phyloP scores from a whole-genome alignment of 768 basidiomycete species.

The Boletus fagicola region DNA sequence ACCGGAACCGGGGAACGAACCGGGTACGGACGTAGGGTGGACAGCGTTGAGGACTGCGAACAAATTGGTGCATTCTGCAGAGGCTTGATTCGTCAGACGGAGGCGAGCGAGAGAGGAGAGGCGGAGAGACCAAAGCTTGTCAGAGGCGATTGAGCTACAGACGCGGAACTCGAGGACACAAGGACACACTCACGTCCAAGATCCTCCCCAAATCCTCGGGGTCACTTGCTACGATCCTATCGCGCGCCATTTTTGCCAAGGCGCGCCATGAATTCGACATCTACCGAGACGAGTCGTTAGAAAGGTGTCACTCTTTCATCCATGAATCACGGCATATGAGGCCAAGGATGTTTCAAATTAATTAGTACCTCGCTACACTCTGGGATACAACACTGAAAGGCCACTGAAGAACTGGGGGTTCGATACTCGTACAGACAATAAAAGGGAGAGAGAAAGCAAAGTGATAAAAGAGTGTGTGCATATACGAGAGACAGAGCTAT shows the following conservation, averaged over 20 bases:
- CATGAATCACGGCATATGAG: not conserved
- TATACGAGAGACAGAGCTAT: constrained; percentile 22
- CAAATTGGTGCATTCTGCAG: constrained; percentile 79
- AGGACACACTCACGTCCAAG: constrained; percentile 53
- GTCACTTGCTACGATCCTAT: constrained; percentile 66
- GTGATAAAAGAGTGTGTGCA: constrained; percentile 20
- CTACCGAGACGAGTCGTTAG: constrained; percentile 38
- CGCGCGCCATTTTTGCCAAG: constrained; percentile 79
- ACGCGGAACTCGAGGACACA: not conserved
- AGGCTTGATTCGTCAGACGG: constrained; percentile 83
- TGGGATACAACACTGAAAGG: constrained; percentile 23
- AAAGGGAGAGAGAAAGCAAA: constrained; percentile 16
- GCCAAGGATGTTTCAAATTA: constrained; percentile 8
- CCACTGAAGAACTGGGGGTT: constrained; percentile 1
- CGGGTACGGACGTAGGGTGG: constrained; percentile 49
- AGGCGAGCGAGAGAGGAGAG: constrained; percentile 76
- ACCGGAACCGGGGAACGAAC: constrained; percentile 47
- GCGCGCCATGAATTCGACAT: constrained; percentile 90
- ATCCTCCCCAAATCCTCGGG: constrained; percentile 66
- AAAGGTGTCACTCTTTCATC: constrained; percentile 1
- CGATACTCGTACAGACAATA: constrained; percentile 26
- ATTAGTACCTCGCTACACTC: constrained; percentile 22
- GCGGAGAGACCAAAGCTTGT: constrained; percentile 81
- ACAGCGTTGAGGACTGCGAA: constrained; percentile 66
- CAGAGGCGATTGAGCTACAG: constrained; percentile 1